phyloP scores from a whole-genome alignment of 2,329 filamentous ascomycete species.

The Colletotrichum sp. region DNA sequence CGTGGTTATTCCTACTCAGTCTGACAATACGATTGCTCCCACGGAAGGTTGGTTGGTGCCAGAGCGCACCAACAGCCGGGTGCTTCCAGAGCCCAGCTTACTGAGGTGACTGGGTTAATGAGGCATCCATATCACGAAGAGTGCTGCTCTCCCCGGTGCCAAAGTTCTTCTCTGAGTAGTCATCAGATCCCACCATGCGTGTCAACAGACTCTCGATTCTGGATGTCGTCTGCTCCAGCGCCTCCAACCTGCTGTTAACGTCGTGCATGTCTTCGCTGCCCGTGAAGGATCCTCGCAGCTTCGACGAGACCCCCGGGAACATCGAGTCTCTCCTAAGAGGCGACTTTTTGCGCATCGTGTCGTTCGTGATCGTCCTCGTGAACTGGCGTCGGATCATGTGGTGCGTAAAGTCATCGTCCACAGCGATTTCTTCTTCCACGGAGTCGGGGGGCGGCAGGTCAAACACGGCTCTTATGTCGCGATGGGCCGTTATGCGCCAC shows the following conservation, averaged over 20 bases:
- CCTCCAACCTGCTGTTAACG: constrained; percentile 48
- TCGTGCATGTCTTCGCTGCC: constrained; percentile 50
- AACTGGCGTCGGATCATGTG: constrained; percentile 65
- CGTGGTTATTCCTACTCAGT: not conserved
- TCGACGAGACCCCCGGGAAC: constrained; percentile 56
- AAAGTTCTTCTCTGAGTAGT: constrained; percentile 28
- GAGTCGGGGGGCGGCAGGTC: constrained; percentile 71
- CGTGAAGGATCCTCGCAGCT: constrained; percentile 53
- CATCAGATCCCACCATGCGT: constrained; percentile 33
- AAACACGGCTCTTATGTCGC: constrained; percentile 76
- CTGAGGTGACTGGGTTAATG: constrained; percentile 34
- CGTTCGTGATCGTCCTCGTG: constrained; percentile 47
- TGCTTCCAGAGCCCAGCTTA: not conserved
- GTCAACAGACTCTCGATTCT: constrained; percentile 54
- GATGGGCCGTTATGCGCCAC: constrained; percentile 72
- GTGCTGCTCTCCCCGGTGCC: constrained; percentile 31
- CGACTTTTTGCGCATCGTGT: constrained; percentile 31
- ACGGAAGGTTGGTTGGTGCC: not conserved
- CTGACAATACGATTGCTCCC: not conserved
- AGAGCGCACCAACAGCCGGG: not conserved
- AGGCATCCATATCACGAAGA: constrained; percentile 27
- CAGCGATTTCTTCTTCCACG: constrained; percentile 60
- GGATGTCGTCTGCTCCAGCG: constrained; percentile 54
- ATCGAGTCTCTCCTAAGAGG: constrained; percentile 60
- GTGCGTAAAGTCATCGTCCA: constrained; percentile 63